Conservation (phyloP, 2,329 filamentous ascomycete species). For the Sclerotinia glacialis region DNA sequence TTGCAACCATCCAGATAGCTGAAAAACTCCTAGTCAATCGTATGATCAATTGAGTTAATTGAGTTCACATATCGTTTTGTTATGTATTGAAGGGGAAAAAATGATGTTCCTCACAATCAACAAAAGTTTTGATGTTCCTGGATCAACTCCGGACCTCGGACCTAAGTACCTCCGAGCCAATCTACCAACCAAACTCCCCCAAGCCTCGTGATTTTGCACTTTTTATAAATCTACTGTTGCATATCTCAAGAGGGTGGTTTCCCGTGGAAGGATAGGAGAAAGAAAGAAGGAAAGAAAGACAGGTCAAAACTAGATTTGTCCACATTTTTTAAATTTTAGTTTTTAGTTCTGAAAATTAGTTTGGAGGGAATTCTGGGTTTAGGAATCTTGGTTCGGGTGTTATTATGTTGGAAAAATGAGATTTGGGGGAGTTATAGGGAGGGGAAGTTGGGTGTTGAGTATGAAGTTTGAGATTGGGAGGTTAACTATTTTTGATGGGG, state of each 20-base stretch:
- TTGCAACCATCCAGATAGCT: too few relatives aligned
- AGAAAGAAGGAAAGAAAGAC: too few relatives aligned
- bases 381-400: background rate
- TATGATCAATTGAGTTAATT: too few relatives aligned
- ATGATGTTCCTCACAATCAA: too few relatives aligned
- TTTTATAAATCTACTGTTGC: background rate
- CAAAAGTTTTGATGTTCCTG: too few relatives aligned
- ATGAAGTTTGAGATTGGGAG: background rate
- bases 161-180: background rate
- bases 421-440: background rate
- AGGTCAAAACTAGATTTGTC: too few relatives aligned
- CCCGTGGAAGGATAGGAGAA: too few relatives aligned
- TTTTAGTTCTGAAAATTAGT: background rate
- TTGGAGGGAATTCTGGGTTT: background rate
- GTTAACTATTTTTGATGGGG: background rate
- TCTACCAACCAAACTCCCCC: background rate
- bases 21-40: too few relatives aligned
- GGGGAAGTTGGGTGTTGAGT: too few relatives aligned
- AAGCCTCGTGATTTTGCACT: background rate
- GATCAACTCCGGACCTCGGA: too few relatives aligned
- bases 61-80: too few relatives aligned
- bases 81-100: too few relatives aligned
- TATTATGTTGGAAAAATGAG: background rate
- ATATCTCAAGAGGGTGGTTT: background rate
- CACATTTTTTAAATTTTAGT: background rate